phyloP scores from a whole-genome alignment of 495 filamentous ascomycete species.

The Aspergillus homomorphus region DNA sequence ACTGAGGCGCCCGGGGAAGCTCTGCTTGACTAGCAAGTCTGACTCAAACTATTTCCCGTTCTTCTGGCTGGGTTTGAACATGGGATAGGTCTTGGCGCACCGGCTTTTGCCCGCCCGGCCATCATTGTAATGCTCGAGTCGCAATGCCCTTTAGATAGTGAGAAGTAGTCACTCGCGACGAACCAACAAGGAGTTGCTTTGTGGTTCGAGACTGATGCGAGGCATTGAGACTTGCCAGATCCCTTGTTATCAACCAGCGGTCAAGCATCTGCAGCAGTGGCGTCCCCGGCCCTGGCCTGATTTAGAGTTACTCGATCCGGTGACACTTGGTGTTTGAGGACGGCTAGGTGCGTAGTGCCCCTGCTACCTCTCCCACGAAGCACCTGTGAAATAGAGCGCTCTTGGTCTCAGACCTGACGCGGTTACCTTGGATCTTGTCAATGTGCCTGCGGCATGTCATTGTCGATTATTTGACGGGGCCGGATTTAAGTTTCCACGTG shows the following conservation, averaged over 20 bases:
- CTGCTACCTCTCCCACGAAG: background rate
- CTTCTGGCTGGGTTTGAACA: too few species aligned
- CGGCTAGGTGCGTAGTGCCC: conserved; percentile 2
- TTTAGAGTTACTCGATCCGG: conserved; percentile 1
- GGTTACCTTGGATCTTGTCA: background rate
- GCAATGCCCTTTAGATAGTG: too few species aligned
- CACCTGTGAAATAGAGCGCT: background rate
- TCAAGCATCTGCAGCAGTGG: background rate
- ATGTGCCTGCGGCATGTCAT: background rate
- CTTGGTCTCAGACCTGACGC: background rate
- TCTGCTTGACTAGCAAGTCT: background rate
- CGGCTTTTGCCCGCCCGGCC: too few species aligned
- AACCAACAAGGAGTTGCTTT: too few species aligned
- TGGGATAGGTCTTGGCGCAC: too few species aligned
- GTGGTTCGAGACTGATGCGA: too few species aligned
- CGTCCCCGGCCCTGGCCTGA: background rate
- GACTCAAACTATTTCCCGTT: background rate
- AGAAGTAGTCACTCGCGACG: too few species aligned
- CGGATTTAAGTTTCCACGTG: background rate
- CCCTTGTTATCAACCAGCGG: background rate
- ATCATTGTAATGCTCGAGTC: background rate
- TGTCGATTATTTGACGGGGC: background rate
- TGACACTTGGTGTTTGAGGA: background rate
- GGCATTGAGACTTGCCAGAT: background rate
- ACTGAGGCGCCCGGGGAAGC: too few species aligned